Conservation (phyloP, 192 early-diverging fungal species). For the Pilobolus umbonatus region DNA sequence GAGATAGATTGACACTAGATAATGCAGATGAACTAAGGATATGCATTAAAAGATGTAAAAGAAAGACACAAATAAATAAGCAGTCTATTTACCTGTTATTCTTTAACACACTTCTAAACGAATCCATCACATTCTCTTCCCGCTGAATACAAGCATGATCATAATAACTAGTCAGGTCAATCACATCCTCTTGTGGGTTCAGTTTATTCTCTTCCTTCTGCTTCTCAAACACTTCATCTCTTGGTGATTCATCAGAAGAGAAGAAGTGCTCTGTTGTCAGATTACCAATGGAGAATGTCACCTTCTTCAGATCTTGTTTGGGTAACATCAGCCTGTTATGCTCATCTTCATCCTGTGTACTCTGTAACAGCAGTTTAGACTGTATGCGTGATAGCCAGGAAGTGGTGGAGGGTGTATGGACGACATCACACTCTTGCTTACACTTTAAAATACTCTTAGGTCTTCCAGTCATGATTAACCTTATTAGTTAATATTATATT, state of each 20-base stretch:
- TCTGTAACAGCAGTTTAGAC: slow-evolving; percentile 6
- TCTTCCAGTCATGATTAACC: too few species aligned
- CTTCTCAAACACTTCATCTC: slow-evolving; percentile 7
- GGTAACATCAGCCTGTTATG: neutral
- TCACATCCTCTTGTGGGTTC: neutral
- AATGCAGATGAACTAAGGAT: slow-evolving; percentile 11
- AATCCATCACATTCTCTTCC: slow-evolving; percentile 16
- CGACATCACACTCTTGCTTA: neutral
- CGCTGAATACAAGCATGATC: slow-evolving; percentile 23
- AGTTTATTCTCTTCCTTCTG: neutral
- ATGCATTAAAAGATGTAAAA: neutral
- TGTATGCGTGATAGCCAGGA: slow-evolving; percentile 26
- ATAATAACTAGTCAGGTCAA: slow-evolving; percentile 14
- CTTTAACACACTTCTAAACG: slow-evolving; percentile 7
- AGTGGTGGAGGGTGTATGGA: neutral
- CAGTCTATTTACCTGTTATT: neutral
- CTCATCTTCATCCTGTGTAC: neutral
- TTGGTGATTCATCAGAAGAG: slow-evolving; percentile 6
- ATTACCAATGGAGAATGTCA: slow-evolving; percentile 9
- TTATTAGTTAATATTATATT: too few species aligned
- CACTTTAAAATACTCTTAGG: slow-evolving; percentile 20
- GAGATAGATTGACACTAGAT: slow-evolving; percentile 23
- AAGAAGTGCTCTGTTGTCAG: slow-evolving; percentile 5
- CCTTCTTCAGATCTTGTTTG: slow-evolving; percentile 15
- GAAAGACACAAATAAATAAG: slow-evolving; percentile 3